Percentiles rank a stretch among this genome's conserved stretches.
Conservation (phyloP, 2,329 filamentous ascomycete genomes). For the Colletotrichum melonis region DNA sequence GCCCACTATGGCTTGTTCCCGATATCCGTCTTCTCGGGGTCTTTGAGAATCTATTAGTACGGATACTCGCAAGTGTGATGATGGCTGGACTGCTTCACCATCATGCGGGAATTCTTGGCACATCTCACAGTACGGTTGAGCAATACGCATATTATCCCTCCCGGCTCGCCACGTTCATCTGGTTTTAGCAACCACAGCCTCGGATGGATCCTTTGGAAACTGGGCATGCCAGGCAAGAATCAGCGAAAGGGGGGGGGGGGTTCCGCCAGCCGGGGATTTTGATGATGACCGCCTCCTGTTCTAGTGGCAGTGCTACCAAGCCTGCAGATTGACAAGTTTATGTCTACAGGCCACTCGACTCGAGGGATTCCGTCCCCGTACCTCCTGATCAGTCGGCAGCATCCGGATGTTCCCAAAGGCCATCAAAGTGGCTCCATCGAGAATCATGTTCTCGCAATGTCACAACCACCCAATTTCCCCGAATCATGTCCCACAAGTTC, state of each 20-base stretch:
- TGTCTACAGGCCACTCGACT: background rate
- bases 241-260: background rate
- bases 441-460: slow-evolving; percentile 22
- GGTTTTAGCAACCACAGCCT: no score
- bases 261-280: slow-evolving; percentile 29
- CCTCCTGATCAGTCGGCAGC: slow-evolving; percentile 27
- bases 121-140: background rate
- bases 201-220: background rate
- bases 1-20: slow-evolving; percentile 7
- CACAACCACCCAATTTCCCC: slow-evolving; percentile 32
- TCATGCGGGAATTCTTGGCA: background rate
- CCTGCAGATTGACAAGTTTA: slow-evolving; percentile 25
- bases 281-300: slow-evolving; percentile 30
- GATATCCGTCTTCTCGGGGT: background rate
- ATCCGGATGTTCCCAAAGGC: slow-evolving; percentile 30
- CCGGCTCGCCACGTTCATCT: no score
- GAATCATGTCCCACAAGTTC: slow-evolving; percentile 35
- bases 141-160: background rate
- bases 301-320: slow-evolving; percentile 29
- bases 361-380: slow-evolving; percentile 4
- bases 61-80: background rate
- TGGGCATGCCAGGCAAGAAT: background rate
- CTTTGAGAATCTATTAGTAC: background rate
- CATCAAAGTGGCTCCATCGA: slow-evolving; percentile 7
- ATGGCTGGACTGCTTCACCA: background rate